Percentiles rank a stretch among this genome's conserved stretches.
Evolutionary conservation across 2,329 filamentous ascomycete genomes (phyloP).

Genomic region (Stagonosporopsis cucurbitacearum): DNA sequence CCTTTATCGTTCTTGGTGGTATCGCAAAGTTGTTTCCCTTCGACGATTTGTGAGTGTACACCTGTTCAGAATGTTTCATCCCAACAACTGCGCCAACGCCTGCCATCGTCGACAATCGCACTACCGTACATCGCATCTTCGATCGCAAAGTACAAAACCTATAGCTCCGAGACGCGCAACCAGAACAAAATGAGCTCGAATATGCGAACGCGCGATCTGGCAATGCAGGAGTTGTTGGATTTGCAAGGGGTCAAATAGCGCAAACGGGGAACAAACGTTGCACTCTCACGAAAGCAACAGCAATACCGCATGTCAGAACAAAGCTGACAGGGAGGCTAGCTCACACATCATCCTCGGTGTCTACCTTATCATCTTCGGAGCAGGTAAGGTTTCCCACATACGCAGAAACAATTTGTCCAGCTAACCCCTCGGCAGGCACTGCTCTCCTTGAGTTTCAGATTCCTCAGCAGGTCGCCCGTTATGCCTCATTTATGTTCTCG

Average conservation of each 20-base stretch:
- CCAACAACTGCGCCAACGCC: conserved; percentile 7
- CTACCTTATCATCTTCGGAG: conserved; percentile 91
- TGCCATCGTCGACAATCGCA: neutral
- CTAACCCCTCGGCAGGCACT: conserved; percentile 61
- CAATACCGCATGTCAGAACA: neutral
- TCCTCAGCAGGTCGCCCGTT: conserved; percentile 87
- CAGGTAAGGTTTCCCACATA: conserved; percentile 64
- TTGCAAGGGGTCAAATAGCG: neutral
- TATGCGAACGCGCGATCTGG: no score
- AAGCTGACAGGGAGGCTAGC: conserved; percentile 52
- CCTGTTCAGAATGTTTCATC: conserved; percentile 15
- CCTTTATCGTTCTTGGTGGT: conserved; percentile 86
- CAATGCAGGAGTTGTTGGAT: neutral
- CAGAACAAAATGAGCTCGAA: neutral
- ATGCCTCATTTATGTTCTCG: conserved; percentile 97
- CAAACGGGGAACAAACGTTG: neutral
- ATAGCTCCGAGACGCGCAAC: neutral
- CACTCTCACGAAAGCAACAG: neutral
- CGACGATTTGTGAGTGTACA: conserved; percentile 45
- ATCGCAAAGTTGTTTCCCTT: conserved; percentile 71
- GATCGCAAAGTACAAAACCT: neutral
- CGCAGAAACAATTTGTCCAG: neutral
- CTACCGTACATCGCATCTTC: neutral
- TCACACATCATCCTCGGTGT: conserved; percentile 78
- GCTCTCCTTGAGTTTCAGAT: conserved; percentile 84